Conservation (phyloP, 1,284 basidiomycete genomes). For the Puccinia polysora region DNA sequence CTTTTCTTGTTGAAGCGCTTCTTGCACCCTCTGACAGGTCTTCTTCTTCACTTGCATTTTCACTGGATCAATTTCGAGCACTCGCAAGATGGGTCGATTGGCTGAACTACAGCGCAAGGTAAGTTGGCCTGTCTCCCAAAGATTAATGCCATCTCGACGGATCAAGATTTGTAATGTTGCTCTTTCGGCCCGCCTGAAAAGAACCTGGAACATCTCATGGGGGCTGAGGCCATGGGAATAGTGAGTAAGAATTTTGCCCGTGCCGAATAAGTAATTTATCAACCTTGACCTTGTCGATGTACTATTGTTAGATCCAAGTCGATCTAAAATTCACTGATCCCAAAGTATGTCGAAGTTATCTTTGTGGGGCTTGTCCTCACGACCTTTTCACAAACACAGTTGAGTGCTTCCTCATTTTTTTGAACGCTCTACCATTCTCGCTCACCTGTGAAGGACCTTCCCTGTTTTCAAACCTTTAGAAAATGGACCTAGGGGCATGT, state of each 20-base stretch:
- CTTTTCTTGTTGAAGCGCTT: too few species aligned
- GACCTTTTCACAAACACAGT: slow-evolving; percentile 97
- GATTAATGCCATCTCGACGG: not conserved
- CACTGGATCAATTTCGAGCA: too few species aligned
- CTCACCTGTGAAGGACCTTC: not conserved
- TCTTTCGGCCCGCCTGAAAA: slow-evolving; percentile 11
- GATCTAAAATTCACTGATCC: slow-evolving; percentile 93
- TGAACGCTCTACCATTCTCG: not conserved
- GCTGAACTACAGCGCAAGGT: slow-evolving; percentile 41
- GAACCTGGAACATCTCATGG: slow-evolving; percentile 86
- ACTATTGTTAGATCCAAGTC: slow-evolving; percentile 60
- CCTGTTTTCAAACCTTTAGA: slow-evolving; percentile 59
- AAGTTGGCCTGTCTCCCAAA: not conserved
- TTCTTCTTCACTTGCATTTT: too few species aligned
- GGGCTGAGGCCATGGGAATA: slow-evolving; percentile 95
- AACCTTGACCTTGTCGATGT: not conserved
- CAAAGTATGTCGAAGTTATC: slow-evolving; percentile 98
- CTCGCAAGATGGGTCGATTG: slow-evolving; percentile 39
- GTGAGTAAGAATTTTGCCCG: slow-evolving; percentile 48
- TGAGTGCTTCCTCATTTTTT: slow-evolving; percentile 53
- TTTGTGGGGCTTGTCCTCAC: slow-evolving; percentile 96
- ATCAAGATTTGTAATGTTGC: too few species aligned
- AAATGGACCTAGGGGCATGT: slow-evolving; percentile 99
- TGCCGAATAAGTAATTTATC: not conserved
- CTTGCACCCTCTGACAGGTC: too few species aligned